Evolutionary conservation across 2,329 filamentous ascomycete species (phyloP).

Genomic region (Pseudomassariella vexata): DNA sequence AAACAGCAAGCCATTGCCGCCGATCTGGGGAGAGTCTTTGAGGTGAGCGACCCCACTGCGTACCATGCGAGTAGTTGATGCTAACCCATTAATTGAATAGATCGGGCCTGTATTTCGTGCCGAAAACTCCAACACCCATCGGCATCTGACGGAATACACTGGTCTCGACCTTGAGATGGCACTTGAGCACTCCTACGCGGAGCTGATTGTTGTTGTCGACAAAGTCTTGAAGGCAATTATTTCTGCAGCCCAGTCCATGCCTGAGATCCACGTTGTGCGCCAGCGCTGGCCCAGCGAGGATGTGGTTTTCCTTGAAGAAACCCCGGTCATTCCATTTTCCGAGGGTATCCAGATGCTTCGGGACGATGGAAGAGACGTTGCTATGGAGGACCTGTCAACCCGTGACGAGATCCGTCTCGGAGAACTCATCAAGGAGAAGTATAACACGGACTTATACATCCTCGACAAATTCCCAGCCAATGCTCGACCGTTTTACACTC

Average conservation of each 20-base stretch:
- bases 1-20: slow-evolving; percentile 92
- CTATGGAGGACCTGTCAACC: slow-evolving; percentile 76
- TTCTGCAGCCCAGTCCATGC: slow-evolving; percentile 57
- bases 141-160: slow-evolving; percentile 91
- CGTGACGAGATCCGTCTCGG: slow-evolving; percentile 83
- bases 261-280: slow-evolving; percentile 74
- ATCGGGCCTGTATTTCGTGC: slow-evolving; percentile 87
- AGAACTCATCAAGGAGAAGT: slow-evolving; percentile 78
- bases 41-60: slow-evolving; percentile 34
- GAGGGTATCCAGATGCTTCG: slow-evolving; percentile 78
- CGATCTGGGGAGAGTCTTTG: slow-evolving; percentile 84
- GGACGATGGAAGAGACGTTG: slow-evolving; percentile 69
- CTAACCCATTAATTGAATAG: slow-evolving; percentile 11
- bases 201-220: slow-evolving; percentile 76
- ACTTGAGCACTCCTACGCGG: slow-evolving; percentile 83
- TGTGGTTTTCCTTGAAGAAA: slow-evolving; percentile 80
- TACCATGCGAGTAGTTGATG: neutral
- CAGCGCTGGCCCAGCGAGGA: slow-evolving; percentile 82
- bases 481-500: slow-evolving; percentile 9
- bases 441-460: slow-evolving; percentile 85
- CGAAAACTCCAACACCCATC: slow-evolving; percentile 92
- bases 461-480: slow-evolving; percentile 78
- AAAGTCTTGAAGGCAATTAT: slow-evolving; percentile 75
- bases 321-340: slow-evolving; percentile 72
- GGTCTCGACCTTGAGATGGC: slow-evolving; percentile 91